These are phyloP conservation scores for Trichaptum fuscoviolaceum DNA, from an alignment of 768 basidiomycete genomes.

Conservation along the genomic window DNA sequence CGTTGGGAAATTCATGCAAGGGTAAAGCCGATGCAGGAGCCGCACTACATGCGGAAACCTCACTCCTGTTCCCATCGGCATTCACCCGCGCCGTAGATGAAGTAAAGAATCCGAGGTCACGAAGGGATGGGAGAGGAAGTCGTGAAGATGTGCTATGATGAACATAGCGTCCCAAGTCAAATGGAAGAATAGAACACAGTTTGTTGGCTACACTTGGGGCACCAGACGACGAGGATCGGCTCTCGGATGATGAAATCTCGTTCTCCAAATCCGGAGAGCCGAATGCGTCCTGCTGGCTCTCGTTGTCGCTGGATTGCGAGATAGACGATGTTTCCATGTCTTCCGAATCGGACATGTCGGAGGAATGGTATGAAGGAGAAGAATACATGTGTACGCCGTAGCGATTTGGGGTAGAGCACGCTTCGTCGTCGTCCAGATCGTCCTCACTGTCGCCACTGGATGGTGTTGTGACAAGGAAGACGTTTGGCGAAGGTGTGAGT, in stretches of 20 bases:
- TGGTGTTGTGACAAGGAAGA: neutral
- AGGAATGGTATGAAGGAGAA: neutral
- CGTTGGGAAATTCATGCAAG: neutral
- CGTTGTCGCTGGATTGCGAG: neutral
- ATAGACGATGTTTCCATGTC: neutral
- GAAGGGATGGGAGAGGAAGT: constrained; percentile 5
- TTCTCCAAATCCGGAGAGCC: neutral
- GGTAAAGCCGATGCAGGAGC: neutral
- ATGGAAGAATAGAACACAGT: neutral
- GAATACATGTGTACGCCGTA: constrained; percentile 4
- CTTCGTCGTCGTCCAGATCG: neutral
- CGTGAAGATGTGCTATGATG: neutral
- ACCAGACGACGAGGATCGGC: neutral
- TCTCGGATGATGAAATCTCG: neutral
- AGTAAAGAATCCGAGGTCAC: constrained; percentile 1
- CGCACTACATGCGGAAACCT: neutral
- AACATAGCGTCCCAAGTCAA: neutral
- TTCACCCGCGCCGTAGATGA: neutral
- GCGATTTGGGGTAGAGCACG: neutral
- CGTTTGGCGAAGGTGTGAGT: neutral
- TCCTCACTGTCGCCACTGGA: neutral
- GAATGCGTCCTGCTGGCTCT: neutral
- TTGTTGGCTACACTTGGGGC: neutral
- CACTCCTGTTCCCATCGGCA: neutral
- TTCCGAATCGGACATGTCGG: neutral